A percentile compares a stretch with the other conserved stretches of the same genome.
Conservation (phyloP, 257 asterid species). For the Craterostigma plantagineum region DNA sequence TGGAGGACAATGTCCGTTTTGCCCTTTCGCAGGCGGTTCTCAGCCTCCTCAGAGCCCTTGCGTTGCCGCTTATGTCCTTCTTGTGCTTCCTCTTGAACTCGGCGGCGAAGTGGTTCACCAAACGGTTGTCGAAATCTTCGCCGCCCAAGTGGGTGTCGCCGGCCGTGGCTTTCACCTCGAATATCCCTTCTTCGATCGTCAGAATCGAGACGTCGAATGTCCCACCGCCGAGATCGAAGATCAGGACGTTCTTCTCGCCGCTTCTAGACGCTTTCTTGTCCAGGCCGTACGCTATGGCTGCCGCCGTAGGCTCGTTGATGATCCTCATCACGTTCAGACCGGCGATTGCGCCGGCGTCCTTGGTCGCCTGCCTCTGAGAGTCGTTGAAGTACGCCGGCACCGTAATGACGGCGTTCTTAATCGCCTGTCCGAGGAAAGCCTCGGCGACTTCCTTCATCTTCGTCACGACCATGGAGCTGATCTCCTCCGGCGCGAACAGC, state of each 20-base stretch:
- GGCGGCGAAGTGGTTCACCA: conserved; percentile 24
- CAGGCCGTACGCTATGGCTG: conserved; percentile 29
- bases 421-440: neutral
- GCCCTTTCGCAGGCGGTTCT: conserved; percentile 49
- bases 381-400: conserved; percentile 1
- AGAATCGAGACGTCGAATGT: conserved; percentile 11
- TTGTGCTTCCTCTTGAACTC: conserved; percentile 31
- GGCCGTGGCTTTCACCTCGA: conserved; percentile 25
- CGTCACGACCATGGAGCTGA: conserved; percentile 27
- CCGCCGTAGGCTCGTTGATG: conserved; percentile 41
- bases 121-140: conserved; percentile 26
- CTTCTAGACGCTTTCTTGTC: conserved; percentile 19
- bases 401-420: conserved; percentile 2
- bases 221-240: conserved; percentile 36
- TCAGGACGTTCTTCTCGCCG: conserved; percentile 24
- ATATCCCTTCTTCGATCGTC: conserved; percentile 24
- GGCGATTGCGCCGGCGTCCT: conserved; percentile 36
- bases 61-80: conserved; percentile 27
- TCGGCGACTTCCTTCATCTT: conserved; percentile 31
- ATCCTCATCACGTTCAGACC: conserved; percentile 31
- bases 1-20: conserved; percentile 36
- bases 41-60: conserved; percentile 31
- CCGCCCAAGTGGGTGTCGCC: conserved; percentile 32
- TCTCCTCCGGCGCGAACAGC: conserved; percentile 29
- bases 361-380: conserved; percentile 5